Conservation (phyloP, 208 protist genomes). For the Vickermania ingenoplastis region DNA sequence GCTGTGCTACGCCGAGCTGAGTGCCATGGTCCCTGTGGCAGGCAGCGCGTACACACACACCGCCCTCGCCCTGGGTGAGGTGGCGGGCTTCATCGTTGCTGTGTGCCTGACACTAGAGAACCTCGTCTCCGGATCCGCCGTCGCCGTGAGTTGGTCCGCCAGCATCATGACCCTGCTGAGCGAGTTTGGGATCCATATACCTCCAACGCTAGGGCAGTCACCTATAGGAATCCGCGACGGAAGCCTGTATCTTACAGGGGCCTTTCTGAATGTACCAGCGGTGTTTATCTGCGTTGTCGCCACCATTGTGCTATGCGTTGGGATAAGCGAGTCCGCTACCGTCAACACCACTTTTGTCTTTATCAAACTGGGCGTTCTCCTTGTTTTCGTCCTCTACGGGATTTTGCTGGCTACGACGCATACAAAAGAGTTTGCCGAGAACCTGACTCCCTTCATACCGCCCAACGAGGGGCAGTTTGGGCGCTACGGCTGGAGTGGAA, state of each 20-base stretch:
- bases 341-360: conserved; percentile 24
- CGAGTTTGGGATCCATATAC: conserved; percentile 12
- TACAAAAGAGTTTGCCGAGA: conserved; percentile 10
- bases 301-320: conserved; percentile 16
- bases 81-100: conserved; percentile 22
- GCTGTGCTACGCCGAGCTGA: conserved; percentile 33
- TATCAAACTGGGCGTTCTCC: conserved; percentile 22
- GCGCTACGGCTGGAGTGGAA: conserved; percentile 15
- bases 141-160: conserved; percentile 19
- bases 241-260: conserved; percentile 9
- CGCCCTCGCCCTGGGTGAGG: conserved; percentile 23
- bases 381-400: conserved; percentile 15
- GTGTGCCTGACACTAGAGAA: conserved; percentile 34
- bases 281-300: conserved; percentile 9
- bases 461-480: conserved; percentile 18
- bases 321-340: conserved; percentile 15
- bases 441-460: conserved; percentile 27
- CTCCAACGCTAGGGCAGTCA: background rate
- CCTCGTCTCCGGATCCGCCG: conserved; percentile 22
- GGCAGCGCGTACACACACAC: conserved; percentile 35
- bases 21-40: conserved; percentile 21
- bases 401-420: conserved; percentile 10
- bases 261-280: conserved; percentile 15
- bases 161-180: conserved; percentile 9
- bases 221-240: conserved; percentile 7